Conservation (phyloP, 2,329 filamentous ascomycete genomes). For the Ceratocystis papillata region DNA sequence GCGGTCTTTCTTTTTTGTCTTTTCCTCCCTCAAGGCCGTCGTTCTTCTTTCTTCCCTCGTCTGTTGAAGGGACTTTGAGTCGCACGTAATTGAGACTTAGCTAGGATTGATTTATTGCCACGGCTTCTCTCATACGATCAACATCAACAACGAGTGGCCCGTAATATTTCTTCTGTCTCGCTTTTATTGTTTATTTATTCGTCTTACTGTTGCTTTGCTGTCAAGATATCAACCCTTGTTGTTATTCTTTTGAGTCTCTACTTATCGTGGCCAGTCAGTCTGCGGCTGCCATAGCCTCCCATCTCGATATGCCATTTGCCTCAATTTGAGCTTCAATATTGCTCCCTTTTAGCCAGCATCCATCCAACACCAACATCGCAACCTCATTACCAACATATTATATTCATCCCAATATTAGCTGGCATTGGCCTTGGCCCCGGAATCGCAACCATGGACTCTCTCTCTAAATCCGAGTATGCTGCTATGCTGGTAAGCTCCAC, state of each 20-base stretch:
- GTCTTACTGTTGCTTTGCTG: neutral
- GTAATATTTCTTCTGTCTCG: slow-evolving; percentile 3
- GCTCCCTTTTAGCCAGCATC: neutral
- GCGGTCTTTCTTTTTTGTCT: neutral
- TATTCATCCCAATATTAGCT: neutral
- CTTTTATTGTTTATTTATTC: neutral
- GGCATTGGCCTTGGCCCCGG: neutral
- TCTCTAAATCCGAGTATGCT: slow-evolving; percentile 83
- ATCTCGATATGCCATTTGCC: slow-evolving; percentile 15
- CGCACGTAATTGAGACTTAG: neutral
- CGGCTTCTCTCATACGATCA: neutral
- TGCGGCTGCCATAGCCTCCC: neutral
- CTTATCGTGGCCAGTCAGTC: neutral
- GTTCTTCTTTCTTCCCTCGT: neutral
- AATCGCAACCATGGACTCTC: slow-evolving; percentile 57
- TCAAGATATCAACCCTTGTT: neutral
- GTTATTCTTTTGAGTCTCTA: neutral
- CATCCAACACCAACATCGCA: neutral
- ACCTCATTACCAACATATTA: neutral
- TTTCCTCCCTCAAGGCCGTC: neutral
- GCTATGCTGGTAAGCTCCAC: slow-evolving; percentile 70
- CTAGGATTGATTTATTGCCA: neutral
- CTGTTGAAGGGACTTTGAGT: neutral
- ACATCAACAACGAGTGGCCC: neutral
- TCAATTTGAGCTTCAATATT: slow-evolving; percentile 9